Evolutionary conservation across 352 stramenopile species (phyloP).

Genomic region (Phytophthora boehmeriae): DNA sequence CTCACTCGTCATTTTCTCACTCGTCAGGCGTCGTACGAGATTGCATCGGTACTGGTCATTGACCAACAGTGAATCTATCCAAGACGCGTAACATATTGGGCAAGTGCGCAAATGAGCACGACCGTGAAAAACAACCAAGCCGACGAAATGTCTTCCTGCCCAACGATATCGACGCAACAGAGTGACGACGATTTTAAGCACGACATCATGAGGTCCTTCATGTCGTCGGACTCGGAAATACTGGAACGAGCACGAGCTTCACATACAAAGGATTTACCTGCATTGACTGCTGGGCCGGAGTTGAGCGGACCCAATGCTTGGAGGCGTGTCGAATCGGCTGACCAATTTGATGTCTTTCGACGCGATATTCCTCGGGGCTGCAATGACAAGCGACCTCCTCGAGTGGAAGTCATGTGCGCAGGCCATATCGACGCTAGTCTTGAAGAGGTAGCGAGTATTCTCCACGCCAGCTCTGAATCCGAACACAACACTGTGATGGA

Average conservation of each 20-base stretch:
- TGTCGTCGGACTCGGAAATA: conserved; percentile 8
- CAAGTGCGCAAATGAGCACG: not conserved
- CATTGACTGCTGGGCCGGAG: conserved; percentile 19
- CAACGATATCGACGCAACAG: not conserved
- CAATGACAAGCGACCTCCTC: not conserved
- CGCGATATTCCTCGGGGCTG: not conserved
- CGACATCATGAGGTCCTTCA: not conserved
- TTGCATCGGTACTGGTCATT: too few relatives aligned
- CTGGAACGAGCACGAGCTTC: conserved; percentile 9
- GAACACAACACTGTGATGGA: conserved; percentile 38
- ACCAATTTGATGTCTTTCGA: conserved; percentile 24
- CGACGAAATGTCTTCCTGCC: not conserved
- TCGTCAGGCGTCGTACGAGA: too few relatives aligned
- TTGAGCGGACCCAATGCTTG: conserved; percentile 18
- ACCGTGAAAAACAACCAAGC: not conserved
- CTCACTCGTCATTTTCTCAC: too few relatives aligned
- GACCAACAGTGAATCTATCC: too few relatives aligned
- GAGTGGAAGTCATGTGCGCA: conserved; percentile 31
- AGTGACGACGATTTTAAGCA: conserved; percentile 1
- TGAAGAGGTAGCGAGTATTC: conserved; percentile 30
- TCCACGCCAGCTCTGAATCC: conserved; percentile 16
- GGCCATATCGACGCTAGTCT: conserved; percentile 28
- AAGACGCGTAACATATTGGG: conserved; percentile 3
- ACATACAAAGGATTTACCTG: conserved; percentile 15
- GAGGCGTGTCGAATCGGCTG: conserved; percentile 19